These are phyloP conservation scores for Salix exigua DNA, from an alignment of 345 rosid species.

Conservation along the genomic window DNA sequence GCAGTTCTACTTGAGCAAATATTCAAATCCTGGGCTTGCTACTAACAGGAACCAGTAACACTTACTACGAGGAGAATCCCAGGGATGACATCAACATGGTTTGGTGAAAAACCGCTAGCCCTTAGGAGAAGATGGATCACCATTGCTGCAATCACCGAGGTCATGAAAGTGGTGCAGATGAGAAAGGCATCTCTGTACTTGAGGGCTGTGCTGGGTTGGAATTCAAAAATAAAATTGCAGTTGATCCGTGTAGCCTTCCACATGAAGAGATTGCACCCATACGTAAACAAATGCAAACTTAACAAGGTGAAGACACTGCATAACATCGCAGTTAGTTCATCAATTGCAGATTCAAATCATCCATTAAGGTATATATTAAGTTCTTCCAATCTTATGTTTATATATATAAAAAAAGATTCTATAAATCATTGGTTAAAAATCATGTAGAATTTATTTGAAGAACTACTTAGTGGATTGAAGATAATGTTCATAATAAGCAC, in stretches of 20 bases:
- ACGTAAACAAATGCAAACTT: slow-evolving; percentile 89
- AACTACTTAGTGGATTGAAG: background rate
- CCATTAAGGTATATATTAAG: background rate
- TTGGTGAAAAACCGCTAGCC: slow-evolving; percentile 46
- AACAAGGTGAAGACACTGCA: slow-evolving; percentile 81
- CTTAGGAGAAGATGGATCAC: slow-evolving; percentile 75
- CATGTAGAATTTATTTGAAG: background rate
- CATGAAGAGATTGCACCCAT: slow-evolving; percentile 85
- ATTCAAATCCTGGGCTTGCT: background rate
- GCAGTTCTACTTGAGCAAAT: background rate
- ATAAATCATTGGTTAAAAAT: background rate
- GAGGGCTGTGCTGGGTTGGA: slow-evolving; percentile 66
- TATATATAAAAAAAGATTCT: background rate
- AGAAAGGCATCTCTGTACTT: slow-evolving; percentile 86
- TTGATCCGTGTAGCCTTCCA: slow-evolving; percentile 85
- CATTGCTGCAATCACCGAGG: slow-evolving; percentile 78
- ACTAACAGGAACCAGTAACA: background rate
- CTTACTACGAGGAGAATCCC: slow-evolving; percentile 72
- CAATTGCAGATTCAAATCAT: background rate
- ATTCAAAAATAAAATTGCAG: slow-evolving; percentile 80
- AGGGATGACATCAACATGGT: slow-evolving; percentile 74
- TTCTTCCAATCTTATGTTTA: background rate
- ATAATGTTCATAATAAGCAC: slow-evolving; percentile 27
- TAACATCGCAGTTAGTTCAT: background rate
- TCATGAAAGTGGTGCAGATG: slow-evolving; percentile 85